Conservation (phyloP, 1,284 basidiomycete species). For the Prillingera fragicola region DNA sequence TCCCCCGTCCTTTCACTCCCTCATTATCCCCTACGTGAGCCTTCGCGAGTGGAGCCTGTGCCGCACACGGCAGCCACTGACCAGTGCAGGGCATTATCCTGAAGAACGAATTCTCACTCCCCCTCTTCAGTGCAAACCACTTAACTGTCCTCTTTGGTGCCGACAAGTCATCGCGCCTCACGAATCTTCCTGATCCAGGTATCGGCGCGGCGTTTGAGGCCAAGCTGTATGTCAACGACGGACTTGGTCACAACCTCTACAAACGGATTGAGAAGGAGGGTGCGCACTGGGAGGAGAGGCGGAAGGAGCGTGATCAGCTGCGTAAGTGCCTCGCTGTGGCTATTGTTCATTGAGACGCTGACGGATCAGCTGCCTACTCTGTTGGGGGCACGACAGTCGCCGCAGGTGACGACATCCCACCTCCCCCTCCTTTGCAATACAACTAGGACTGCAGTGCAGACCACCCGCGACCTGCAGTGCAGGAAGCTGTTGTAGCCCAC, state of each 20-base stretch:
- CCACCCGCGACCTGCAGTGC: too few relatives aligned
- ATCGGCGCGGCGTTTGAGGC: slow-evolving; percentile 26
- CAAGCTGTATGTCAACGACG: slow-evolving; percentile 35
- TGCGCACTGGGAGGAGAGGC: slow-evolving; percentile 19
- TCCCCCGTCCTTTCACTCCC: slow-evolving; percentile 22
- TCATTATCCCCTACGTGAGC: slow-evolving; percentile 38
- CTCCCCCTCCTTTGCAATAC: too few relatives aligned
- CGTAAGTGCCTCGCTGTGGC: slow-evolving; percentile 34
- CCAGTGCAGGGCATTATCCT: slow-evolving; percentile 14
- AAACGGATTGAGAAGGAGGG: slow-evolving; percentile 43
- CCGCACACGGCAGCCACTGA: not conserved
- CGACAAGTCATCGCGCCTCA: slow-evolving; percentile 10
- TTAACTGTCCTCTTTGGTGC: slow-evolving; percentile 34
- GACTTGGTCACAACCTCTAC: slow-evolving; percentile 37
- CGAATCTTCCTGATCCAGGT: slow-evolving; percentile 32
- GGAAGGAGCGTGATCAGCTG: slow-evolving; percentile 26
- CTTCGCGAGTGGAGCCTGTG: not conserved
- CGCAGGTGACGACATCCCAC: too few relatives aligned
- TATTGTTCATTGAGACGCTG: too few relatives aligned
- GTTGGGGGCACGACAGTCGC: too few relatives aligned
- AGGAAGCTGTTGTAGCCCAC: too few relatives aligned
- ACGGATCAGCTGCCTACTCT: too few relatives aligned
- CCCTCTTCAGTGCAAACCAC: slow-evolving; percentile 38
- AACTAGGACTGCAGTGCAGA: too few relatives aligned
- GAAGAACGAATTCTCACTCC: slow-evolving; percentile 33